These are phyloP conservation scores for Aspergillus kassunensis DNA, from an alignment of 495 filamentous ascomycete species.

Conservation along the genomic window DNA sequence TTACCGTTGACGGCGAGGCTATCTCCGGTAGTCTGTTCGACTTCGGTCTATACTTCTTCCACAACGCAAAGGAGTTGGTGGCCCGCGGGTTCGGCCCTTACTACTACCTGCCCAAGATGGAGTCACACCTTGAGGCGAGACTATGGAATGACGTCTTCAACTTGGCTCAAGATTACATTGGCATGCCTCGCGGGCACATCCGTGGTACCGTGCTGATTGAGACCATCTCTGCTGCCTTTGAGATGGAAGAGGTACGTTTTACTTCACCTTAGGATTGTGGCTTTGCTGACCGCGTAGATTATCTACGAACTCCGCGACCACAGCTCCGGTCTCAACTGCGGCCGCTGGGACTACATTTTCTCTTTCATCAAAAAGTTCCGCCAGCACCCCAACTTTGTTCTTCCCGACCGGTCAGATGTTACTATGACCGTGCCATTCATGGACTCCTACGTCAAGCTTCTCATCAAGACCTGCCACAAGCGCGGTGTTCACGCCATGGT, in stretches of 20 bases:
- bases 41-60: constrained; percentile 99
- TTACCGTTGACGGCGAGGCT: constrained; percentile 91
- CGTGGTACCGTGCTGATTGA: constrained; percentile 96
- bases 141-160: constrained; percentile 99
- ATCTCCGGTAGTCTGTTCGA: constrained; percentile 94
- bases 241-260: constrained; percentile 82
- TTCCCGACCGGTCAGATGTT: constrained; percentile 85
- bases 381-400: constrained; percentile 84
- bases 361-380: constrained; percentile 99
- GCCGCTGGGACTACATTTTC: constrained; percentile 99
- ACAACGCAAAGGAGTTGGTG: constrained; percentile 90
- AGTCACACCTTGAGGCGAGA: constrained; percentile 93
- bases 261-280: neutral
- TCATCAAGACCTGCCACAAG: constrained; percentile 96
- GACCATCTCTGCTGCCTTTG: constrained; percentile 97
- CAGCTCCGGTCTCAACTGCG: constrained; percentile 94
- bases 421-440: constrained; percentile 99
- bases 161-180: constrained; percentile 87
- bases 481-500: constrained; percentile 95
- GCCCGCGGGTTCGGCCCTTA: constrained; percentile 84
- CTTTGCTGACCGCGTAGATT: constrained; percentile 46
- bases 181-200: constrained; percentile 86
- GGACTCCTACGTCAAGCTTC: constrained; percentile 92
- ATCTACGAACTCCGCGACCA: constrained; percentile 99
- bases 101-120: constrained; percentile 99